phyloP scores from a whole-genome alignment of 2,329 filamentous ascomycete genomes.

The Penicillium sp. region DNA sequence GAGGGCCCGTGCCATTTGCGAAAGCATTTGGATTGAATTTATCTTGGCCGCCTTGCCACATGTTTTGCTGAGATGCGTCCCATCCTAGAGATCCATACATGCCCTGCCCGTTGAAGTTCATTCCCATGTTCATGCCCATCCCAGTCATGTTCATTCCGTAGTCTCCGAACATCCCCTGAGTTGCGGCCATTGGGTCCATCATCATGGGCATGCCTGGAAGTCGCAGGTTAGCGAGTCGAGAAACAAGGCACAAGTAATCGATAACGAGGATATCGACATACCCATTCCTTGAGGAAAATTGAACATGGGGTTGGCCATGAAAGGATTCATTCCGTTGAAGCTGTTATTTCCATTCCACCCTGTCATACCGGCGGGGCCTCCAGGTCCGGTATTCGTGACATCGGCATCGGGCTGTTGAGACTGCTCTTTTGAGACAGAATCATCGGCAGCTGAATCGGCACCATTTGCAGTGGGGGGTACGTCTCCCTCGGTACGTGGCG shows the following conservation, averaged over 20 bases:
- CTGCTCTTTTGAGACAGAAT: slow-evolving; percentile 1
- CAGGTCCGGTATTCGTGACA: slow-evolving; percentile 46
- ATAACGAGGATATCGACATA: slow-evolving; percentile 51
- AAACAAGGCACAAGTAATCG: background rate
- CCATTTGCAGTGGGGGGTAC: slow-evolving; percentile 8
- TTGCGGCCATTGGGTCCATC: slow-evolving; percentile 66
- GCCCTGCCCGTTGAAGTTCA: slow-evolving; percentile 58
- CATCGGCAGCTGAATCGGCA: background rate
- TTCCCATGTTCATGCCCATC: slow-evolving; percentile 79
- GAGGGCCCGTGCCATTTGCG: slow-evolving; percentile 74
- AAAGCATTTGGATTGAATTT: slow-evolving; percentile 85
- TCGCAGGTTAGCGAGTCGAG: slow-evolving; percentile 13
- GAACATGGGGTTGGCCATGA: slow-evolving; percentile 50
- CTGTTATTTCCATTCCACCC: slow-evolving; percentile 60
- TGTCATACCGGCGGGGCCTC: slow-evolving; percentile 58
- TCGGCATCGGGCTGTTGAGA: slow-evolving; percentile 18
- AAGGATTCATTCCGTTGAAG: slow-evolving; percentile 73
- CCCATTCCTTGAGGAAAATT: slow-evolving; percentile 86
- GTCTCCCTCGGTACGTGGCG: slow-evolving; percentile 9
- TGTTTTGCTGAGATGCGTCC: slow-evolving; percentile 70
- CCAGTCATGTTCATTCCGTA: slow-evolving; percentile 80
- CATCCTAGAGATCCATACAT: slow-evolving; percentile 69
- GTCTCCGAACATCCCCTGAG: slow-evolving; percentile 52
- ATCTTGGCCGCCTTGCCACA: slow-evolving; percentile 84
- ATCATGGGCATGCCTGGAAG: slow-evolving; percentile 73